phyloP scores from a whole-genome alignment of 805 yeast genomes.

The Wickerhamiella vanderwaltii region DNA sequence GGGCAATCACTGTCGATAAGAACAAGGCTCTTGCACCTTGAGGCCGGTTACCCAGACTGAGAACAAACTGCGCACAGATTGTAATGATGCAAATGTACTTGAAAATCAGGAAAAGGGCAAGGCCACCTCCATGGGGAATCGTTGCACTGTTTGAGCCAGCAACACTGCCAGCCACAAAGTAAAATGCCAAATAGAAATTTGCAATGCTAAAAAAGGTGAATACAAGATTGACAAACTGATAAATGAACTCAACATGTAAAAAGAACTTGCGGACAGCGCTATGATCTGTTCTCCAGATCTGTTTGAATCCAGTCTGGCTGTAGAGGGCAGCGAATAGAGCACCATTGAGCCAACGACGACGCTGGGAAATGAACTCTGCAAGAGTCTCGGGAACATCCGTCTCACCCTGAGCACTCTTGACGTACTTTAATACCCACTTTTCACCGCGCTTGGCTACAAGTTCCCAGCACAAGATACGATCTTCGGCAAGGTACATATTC shows the following conservation, averaged over 20 bases:
- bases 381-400: constrained; percentile 94
- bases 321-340: constrained; percentile 93
- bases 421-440: constrained; percentile 84
- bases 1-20: constrained; percentile 53
- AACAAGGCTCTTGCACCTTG: constrained; percentile 84
- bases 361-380: constrained; percentile 88
- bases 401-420: constrained; percentile 86
- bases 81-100: constrained; percentile 75
- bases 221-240: constrained; percentile 65
- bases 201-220: constrained; percentile 90
- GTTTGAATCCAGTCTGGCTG: constrained; percentile 71
- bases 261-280: constrained; percentile 65
- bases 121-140: constrained; percentile 54
- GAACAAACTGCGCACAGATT: constrained; percentile 75
- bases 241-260: constrained; percentile 76
- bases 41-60: constrained; percentile 95
- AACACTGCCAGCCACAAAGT: constrained; percentile 83
- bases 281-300: constrained; percentile 84
- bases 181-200: constrained; percentile 84
- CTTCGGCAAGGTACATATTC: constrained; percentile 95
- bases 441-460: constrained; percentile 73
- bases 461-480: constrained; percentile 93
- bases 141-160: constrained; percentile 33
- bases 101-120: constrained; percentile 70
- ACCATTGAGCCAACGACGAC: constrained; percentile 98